phyloP scores from a whole-genome alignment of 2,329 filamentous ascomycete genomes.

The Cytospora piceicola region DNA sequence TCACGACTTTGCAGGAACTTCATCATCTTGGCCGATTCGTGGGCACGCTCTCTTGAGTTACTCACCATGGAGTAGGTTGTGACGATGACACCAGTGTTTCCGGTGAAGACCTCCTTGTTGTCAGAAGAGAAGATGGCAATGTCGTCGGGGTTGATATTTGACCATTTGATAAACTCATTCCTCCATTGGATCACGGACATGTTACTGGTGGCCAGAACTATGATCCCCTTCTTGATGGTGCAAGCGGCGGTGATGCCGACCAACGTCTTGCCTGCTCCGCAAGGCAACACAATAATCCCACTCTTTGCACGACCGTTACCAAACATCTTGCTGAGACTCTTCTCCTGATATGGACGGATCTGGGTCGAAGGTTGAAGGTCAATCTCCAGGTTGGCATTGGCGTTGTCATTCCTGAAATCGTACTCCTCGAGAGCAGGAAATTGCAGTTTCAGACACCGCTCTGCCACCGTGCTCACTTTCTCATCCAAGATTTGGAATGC shows the following conservation, averaged over 20 bases:
- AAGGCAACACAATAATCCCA: conserved; percentile 95
- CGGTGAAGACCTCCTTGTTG: conserved; percentile 80
- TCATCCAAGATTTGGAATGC: conserved; percentile 88
- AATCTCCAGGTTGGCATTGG: conserved; percentile 90
- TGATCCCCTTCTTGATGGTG: conserved; percentile 94
- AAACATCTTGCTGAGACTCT: conserved; percentile 98
- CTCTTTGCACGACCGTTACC: conserved; percentile 96
- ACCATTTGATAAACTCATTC: conserved; percentile 97
- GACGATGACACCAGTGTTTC: conserved; percentile 93
- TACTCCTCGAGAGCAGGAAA: conserved; percentile 95
- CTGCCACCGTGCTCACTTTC: conserved; percentile 83
- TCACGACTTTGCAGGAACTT: conserved; percentile 85
- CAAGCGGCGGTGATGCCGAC: conserved; percentile 98
- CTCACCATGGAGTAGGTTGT: conserved; percentile 99
- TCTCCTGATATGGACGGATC: conserved; percentile 95
- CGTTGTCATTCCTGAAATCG: conserved; percentile 89
- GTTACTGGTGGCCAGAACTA: conserved; percentile 93
- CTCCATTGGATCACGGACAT: conserved; percentile 99
- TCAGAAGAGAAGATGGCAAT: conserved; percentile 95
- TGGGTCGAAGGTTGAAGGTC: conserved; percentile 87
- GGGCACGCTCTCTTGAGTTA: conserved; percentile 80
- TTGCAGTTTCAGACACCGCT: conserved; percentile 83
- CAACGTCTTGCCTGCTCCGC: conserved; percentile 94
- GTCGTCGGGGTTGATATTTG: conserved; percentile 88
- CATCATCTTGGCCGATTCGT: conserved; percentile 98